A percentile compares a stretch with the other conserved stretches of the same genome.
Evolutionary conservation across 2,329 filamentous ascomycete genomes (phyloP).

Genomic region (Xylariomycetidae sp.): DNA sequence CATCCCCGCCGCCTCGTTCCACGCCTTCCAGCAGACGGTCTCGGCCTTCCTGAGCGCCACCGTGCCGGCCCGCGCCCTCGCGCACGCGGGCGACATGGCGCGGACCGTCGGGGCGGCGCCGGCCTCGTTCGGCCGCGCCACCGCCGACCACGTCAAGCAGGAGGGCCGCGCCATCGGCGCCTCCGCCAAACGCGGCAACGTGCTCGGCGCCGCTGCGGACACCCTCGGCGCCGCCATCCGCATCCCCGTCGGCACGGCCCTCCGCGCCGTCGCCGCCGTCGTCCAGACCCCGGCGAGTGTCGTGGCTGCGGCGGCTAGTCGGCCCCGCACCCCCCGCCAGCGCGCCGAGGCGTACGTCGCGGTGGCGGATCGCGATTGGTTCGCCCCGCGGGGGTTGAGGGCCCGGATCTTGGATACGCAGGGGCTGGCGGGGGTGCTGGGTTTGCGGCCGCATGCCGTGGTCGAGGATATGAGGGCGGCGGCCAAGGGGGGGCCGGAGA

Average conservation of each 20-base stretch:
- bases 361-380: conserved; percentile 38
- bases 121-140: conserved; percentile 29
- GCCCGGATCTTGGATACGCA: no score
- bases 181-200: conserved; percentile 24
- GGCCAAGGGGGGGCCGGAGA: conserved; percentile 8
- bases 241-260: no score
- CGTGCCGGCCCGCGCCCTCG: conserved; percentile 36
- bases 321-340: conserved; percentile 35
- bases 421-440: conserved; percentile 6
- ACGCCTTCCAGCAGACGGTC: conserved; percentile 28
- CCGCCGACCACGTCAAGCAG: conserved; percentile 31
- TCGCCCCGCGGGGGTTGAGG: conserved; percentile 34
- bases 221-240: conserved; percentile 32
- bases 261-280: conserved; percentile 31
- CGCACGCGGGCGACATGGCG: conserved; percentile 16
- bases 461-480: conserved; percentile 30
- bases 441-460: conserved; percentile 29
- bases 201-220: conserved; percentile 33
- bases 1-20: conserved; percentile 19
- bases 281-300: conserved; percentile 29
- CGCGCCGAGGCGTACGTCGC: conserved; percentile 34
- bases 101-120: conserved; percentile 28
- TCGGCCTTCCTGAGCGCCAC: conserved; percentile 41
- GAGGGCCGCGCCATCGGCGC: conserved; percentile 35
- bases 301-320: conserved; percentile 27